Base-by-base conservation (phyloP, 2,329 filamentous ascomycete genomes). In the Colletotrichum plurivorum region DNA sequence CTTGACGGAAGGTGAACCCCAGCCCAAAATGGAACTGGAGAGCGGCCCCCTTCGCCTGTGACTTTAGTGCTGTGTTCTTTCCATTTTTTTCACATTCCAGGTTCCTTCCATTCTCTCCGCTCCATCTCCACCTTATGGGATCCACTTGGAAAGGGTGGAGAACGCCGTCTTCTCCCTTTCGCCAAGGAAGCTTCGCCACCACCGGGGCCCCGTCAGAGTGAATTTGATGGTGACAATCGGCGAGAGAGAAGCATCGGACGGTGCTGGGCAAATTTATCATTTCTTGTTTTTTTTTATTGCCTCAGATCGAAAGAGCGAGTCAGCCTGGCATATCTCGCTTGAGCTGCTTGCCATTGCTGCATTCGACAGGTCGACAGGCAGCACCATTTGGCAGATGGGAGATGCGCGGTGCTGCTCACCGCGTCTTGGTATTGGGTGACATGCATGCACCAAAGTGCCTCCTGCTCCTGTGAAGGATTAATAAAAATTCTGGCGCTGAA, bases 131-230 rank as follows among this genome's bases (percentile, higher is more conserved):
- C 20, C 43, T 16, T 13, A 16, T 9, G 31, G 6, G 8, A 10
- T 10, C 31, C 31, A 10, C 10, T 18, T 25, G 31, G 13, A 12
- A 12, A 27, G 9, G 20, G 46, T 49, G 56, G 56, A 59, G 56
- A 10, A 36, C 31, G 22, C 3, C 3, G 31, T 36, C 31, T 36
- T 36, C 27, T 18, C 62, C 48, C 65, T 56, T 46, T 60, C 63
- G 67, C 67, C 67, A 69, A 69, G 67, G 62, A 57, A 69, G 67
- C 67, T 69, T 69, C 67, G 67, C 67, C 67, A 67, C 67, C 55
- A 67, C 62, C 31, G 62, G 51, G 52, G 22, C 36, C 41, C 15
- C 25, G 10, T 48, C 13, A 43, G 18, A 27, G 45, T 13, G 5
- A n/a, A n/a, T 10, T 20, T 45, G 45, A 45, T n/a, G 41, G 51